Evolutionary conservation across 106 monocot genomes (phyloP), one percentile per base, ranked within the genome.

Genomic region (Allium cepa): DNA sequence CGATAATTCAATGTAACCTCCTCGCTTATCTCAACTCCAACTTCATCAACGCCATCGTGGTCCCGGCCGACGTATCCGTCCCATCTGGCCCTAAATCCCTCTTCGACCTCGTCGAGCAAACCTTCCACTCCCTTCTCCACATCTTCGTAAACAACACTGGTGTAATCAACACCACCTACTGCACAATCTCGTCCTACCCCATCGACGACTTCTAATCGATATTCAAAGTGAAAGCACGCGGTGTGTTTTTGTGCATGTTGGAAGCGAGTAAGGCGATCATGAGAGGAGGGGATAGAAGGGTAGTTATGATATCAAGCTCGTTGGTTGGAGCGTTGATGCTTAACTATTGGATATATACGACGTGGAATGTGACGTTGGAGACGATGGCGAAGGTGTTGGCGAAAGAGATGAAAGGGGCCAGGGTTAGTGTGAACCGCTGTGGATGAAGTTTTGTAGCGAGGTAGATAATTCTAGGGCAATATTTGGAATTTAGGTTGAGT

Each of bases 351-450:
- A 77, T 78, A 46, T 90, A 90, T 69, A 60, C 70, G 36, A 82
- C 78, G 8, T 83, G 85, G 57, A 83, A 86, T 68, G 85, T 85
- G 53, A 85, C 85, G 36, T 83, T 80, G 64, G 86, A 90, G 83
- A 62, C 85, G 27, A 78, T 90, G 79, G 36, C 72, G 53, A 69
- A 52, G 72, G 64, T 70, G 11, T 0, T 85, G 78, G 79, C 85
- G 18, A 90, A 85, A 80, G 90, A 85, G 80, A 26, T 86, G 22
- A 66, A 65, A 27, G 83, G 80, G 56, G 72, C 69, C 15, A 22
- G 71, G 50, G 72, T 87, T 5, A 90, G 80, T 13, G 87, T 71
- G 11, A 90, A 86, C 57, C 79, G 81, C 22, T 22, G 0, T 22
- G 22, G 22, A 22, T 22, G 22, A 22, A 22, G 22, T 22, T 0